These are phyloP conservation scores for Endotrypanum monterogeii DNA, from an alignment of 208 protist species.

Conservation along the genomic window DNA sequence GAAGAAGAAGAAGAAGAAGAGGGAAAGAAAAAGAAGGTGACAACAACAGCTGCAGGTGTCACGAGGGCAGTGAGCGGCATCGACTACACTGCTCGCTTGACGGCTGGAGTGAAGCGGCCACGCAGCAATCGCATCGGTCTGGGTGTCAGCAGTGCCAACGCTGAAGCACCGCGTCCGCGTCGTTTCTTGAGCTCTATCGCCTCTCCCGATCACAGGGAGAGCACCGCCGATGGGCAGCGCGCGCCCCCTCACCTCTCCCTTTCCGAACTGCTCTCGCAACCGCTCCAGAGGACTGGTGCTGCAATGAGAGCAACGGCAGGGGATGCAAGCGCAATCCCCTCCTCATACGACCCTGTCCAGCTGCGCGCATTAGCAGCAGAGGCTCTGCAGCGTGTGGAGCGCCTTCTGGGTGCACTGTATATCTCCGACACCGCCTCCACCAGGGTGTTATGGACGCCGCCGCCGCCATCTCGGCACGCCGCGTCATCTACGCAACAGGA, in stretches of 20 bases:
- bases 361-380: constrained; percentile 14
- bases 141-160: neutral
- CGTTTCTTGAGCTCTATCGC: neutral
- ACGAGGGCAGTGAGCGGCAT: neutral
- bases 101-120: constrained; percentile 1
- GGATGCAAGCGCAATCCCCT: neutral
- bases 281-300: neutral
- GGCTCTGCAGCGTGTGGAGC: constrained; percentile 37
- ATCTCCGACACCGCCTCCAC: constrained; percentile 32
- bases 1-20: no score
- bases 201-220: neutral
- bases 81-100: neutral
- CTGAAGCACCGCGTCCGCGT: constrained; percentile 8
- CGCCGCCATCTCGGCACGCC: neutral
- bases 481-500: neutral
- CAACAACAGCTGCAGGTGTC: neutral
- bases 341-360: neutral
- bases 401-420: constrained; percentile 28
- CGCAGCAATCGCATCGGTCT: neutral
- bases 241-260: neutral
- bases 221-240: neutral
- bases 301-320: neutral
- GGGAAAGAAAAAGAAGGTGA: neutral
- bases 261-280: constrained; percentile 1
- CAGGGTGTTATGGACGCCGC: constrained; percentile 23